Percentiles rank a stretch among this genome's conserved stretches.
Evolutionary conservation across 345 rosid species (phyloP).

Genomic region (Camelina laxa): DNA sequence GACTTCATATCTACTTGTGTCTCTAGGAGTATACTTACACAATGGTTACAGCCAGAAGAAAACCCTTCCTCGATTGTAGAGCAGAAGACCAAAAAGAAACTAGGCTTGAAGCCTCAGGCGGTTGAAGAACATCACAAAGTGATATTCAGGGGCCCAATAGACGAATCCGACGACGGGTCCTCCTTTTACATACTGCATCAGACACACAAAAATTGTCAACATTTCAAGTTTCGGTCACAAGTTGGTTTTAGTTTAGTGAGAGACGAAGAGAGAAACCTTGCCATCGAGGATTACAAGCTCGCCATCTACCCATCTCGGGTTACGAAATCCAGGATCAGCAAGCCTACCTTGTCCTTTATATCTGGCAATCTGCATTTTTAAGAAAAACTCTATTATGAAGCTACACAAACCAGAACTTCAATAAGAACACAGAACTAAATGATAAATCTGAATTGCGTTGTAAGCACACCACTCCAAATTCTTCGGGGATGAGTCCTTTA

Average conservation of each 20-base stretch:
- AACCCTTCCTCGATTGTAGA: conserved; percentile 43
- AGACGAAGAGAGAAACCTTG: conserved; percentile 59
- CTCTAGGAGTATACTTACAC: conserved; percentile 10
- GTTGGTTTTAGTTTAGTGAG: conserved; percentile 22
- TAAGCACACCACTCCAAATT: conserved; percentile 86
- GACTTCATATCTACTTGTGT: neutral
- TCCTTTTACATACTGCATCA: conserved; percentile 79
- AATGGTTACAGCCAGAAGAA: conserved; percentile 3
- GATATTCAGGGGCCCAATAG: conserved; percentile 97
- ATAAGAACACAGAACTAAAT: neutral
- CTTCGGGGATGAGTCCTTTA: conserved; percentile 94
- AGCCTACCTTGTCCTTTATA: conserved; percentile 97
- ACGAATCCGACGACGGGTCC: conserved; percentile 97
- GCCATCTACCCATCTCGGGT: conserved; percentile 97
- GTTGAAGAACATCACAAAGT: conserved; percentile 89
- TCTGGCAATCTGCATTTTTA: conserved; percentile 69
- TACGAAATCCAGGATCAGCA: conserved; percentile 85
- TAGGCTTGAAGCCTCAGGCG: conserved; percentile 76
- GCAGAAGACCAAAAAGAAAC: conserved; percentile 33
- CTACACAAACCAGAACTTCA: conserved; percentile 21
- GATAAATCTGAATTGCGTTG: conserved; percentile 21
- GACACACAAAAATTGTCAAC: neutral
- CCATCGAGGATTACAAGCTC: conserved; percentile 96
- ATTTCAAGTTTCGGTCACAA: conserved; percentile 10
- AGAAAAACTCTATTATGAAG: conserved; percentile 25